A percentile compares a stretch with the other conserved stretches of the same genome.
These are phyloP conservation scores for Gossypium bickii DNA, from an alignment of 345 rosid species.

Conservation along the genomic window DNA sequence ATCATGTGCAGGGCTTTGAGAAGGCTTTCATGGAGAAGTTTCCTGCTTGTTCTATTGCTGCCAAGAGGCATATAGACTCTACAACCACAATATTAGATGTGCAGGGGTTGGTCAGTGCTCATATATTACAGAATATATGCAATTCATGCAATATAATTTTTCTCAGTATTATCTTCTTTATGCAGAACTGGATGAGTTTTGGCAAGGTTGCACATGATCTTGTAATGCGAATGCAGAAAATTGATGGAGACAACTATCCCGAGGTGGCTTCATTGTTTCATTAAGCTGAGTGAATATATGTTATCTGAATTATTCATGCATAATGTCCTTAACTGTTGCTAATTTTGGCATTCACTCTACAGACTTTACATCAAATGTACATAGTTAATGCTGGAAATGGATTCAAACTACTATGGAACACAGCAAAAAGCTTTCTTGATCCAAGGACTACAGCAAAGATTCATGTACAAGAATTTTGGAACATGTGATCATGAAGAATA, in stretches of 20 bases:
- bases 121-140: constrained; percentile 9
- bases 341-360: constrained; percentile 22
- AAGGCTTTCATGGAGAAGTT: constrained; percentile 82
- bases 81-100: constrained; percentile 79
- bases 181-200: constrained; percentile 87
- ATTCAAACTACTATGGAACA: constrained; percentile 83
- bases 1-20: constrained; percentile 91
- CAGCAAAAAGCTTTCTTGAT: constrained; percentile 86
- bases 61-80: constrained; percentile 77
- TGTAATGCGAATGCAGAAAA: constrained; percentile 89
- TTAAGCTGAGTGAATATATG: neutral
- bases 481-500: neutral
- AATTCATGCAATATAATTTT: neutral
- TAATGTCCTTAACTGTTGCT: constrained; percentile 16
- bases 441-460: constrained; percentile 90
- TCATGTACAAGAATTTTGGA: constrained; percentile 42
- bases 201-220: constrained; percentile 90
- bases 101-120: constrained; percentile 66
- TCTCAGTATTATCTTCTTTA: constrained; percentile 13
- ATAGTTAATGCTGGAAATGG: constrained; percentile 88
- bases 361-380: constrained; percentile 95
- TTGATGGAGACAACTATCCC: constrained; percentile 97
- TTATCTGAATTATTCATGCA: neutral
- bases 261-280: constrained; percentile 52
- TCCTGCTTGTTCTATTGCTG: constrained; percentile 84